These are phyloP conservation scores for Ministeria vibrans DNA, from an alignment of 78 protist species.

Conservation along the genomic window DNA sequence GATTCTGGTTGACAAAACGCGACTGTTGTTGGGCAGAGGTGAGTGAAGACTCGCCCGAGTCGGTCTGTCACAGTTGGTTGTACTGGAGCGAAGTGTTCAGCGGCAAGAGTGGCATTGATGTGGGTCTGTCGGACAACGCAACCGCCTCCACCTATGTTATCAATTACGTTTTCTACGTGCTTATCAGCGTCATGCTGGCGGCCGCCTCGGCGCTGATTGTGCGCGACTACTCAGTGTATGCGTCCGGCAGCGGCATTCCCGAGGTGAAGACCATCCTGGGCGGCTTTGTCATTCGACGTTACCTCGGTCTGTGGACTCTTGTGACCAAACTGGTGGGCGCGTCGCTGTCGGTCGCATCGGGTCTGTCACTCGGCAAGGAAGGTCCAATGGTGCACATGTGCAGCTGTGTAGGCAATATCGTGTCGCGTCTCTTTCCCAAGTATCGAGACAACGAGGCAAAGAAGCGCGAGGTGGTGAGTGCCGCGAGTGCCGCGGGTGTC, in stretches of 20 bases:
- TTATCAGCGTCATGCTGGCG: neutral
- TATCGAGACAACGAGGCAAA: constrained; percentile 22
- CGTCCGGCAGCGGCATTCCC: constrained; percentile 56
- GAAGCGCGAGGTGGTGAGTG: constrained; percentile 35
- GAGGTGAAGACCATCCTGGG: constrained; percentile 44
- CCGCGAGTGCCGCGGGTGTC: constrained; percentile 62
- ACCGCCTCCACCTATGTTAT: neutral
- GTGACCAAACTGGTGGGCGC: constrained; percentile 23
- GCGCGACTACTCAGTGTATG: constrained; percentile 2
- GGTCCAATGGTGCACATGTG: constrained; percentile 56
- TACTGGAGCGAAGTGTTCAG: neutral
- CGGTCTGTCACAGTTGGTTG: neutral
- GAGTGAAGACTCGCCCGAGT: neutral
- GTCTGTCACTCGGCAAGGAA: constrained; percentile 55
- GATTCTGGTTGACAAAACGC: constrained; percentile 2
- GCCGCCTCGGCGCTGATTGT: constrained; percentile 5
- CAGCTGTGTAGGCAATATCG: neutral
- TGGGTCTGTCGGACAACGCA: neutral
- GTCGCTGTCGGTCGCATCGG: constrained; percentile 8
- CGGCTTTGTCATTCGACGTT: constrained; percentile 31
- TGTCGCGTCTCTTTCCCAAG: constrained; percentile 14
- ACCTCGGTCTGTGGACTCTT: constrained; percentile 29
- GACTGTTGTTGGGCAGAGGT: constrained; percentile 12
- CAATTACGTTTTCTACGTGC: neutral
- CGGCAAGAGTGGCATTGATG: neutral